Evolutionary conservation across 2,329 filamentous ascomycete genomes (phyloP).

Genomic region (Colletotrichum orchidophilum): DNA sequence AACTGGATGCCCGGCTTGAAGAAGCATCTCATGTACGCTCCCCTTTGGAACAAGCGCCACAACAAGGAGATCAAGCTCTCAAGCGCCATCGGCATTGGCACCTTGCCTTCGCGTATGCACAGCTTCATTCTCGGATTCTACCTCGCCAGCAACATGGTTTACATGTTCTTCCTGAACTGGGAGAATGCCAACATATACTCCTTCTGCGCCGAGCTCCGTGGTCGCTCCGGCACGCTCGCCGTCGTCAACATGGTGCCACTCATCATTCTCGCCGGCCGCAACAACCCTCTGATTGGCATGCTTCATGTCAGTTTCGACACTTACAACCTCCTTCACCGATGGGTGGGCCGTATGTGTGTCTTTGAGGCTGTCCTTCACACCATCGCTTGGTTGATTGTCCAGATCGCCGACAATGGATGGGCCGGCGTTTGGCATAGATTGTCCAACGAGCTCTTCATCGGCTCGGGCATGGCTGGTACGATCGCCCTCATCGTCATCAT

Average conservation of each 20-base stretch:
- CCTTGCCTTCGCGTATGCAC: conserved; percentile 72
- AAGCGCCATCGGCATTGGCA: conserved; percentile 67
- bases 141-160: conserved; percentile 67
- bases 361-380: conserved; percentile 75
- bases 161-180: conserved; percentile 72
- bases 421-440: conserved; percentile 64
- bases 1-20: conserved; percentile 70
- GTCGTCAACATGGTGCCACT: conserved; percentile 93
- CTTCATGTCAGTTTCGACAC: conserved; percentile 94
- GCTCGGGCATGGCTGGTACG: conserved; percentile 69
- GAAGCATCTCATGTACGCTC: conserved; percentile 70
- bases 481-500: conserved; percentile 72
- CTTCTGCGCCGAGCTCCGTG: conserved; percentile 83
- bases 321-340: conserved; percentile 80
- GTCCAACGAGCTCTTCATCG: conserved; percentile 69
- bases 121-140: conserved; percentile 65
- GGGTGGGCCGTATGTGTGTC: conserved; percentile 80
- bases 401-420: conserved; percentile 72
- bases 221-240: conserved; percentile 82
- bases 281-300: conserved; percentile 87
- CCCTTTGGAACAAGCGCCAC: conserved; percentile 71
- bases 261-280: conserved; percentile 87
- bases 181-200: conserved; percentile 65
- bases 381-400: conserved; percentile 78
- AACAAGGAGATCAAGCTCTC: conserved; percentile 73